Evolutionary conservation across 306 rosid genomes (phyloP).

Genomic region (Ceratonia siliqua): DNA sequence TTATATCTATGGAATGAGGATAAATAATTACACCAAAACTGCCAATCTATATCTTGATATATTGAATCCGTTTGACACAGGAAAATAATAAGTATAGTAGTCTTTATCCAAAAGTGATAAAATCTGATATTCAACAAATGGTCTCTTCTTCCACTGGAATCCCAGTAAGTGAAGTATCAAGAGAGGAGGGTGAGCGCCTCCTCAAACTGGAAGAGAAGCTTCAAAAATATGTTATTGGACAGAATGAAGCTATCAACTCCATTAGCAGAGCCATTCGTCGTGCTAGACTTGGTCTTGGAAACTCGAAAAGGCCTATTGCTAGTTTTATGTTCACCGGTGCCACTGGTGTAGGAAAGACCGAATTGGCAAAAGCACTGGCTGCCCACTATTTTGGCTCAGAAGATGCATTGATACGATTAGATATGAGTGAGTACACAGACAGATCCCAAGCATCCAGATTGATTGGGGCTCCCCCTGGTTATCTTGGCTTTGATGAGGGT

Average conservation of each 20-base stretch:
- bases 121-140: slow-evolving; percentile 61
- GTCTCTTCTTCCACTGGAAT: slow-evolving; percentile 69
- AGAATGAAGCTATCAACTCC: slow-evolving; percentile 25
- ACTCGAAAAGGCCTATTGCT: slow-evolving; percentile 36
- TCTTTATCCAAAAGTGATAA: slow-evolving; percentile 41
- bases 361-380: slow-evolving; percentile 48
- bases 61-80: slow-evolving; percentile 19
- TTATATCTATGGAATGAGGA: not conserved
- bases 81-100: not conserved
- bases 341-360: slow-evolving; percentile 16
- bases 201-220: slow-evolving; percentile 33
- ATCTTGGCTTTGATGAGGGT: slow-evolving; percentile 65
- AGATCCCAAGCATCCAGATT: slow-evolving; percentile 58
- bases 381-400: slow-evolving; percentile 65
- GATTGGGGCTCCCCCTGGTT: slow-evolving; percentile 75
- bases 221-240: slow-evolving; percentile 25
- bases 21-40: not conserved
- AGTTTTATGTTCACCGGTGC: slow-evolving; percentile 36
- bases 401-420: slow-evolving; percentile 69
- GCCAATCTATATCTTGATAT: not conserved
- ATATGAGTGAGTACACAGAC: slow-evolving; percentile 73
- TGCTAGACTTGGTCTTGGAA: slow-evolving; percentile 24
- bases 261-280: slow-evolving; percentile 24
- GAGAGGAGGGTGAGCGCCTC: slow-evolving; percentile 7
- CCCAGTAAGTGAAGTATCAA: slow-evolving; percentile 36